These are phyloP conservation scores for Xylaria sp. DNA, from an alignment of 2,329 filamentous ascomycete genomes.

Conservation along the genomic window DNA sequence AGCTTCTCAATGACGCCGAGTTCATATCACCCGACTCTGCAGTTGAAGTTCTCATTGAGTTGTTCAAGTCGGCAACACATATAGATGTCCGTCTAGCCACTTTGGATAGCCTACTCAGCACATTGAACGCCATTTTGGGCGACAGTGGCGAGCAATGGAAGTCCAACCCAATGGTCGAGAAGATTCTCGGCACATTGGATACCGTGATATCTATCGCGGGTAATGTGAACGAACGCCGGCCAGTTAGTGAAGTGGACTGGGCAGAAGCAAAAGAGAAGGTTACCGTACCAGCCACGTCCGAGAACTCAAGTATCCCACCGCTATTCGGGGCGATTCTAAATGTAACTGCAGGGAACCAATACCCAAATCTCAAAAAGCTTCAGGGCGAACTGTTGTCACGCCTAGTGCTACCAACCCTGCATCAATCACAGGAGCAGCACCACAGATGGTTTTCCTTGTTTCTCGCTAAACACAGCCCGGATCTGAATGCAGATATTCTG, in stretches of 20 bases:
- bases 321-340: slow-evolving; percentile 25
- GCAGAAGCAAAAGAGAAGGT: slow-evolving; percentile 22
- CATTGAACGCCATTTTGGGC: slow-evolving; percentile 19
- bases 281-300: slow-evolving; percentile 12
- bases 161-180: slow-evolving; percentile 29
- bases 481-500: slow-evolving; percentile 11
- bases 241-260: slow-evolving; percentile 29
- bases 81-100: slow-evolving; percentile 32
- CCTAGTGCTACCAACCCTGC: slow-evolving; percentile 29
- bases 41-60: slow-evolving; percentile 30
- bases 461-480: slow-evolving; percentile 28
- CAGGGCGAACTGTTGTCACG: slow-evolving; percentile 28
- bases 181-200: slow-evolving; percentile 28
- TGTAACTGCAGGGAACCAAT: not conserved
- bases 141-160: slow-evolving; percentile 20
- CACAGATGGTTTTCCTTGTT: slow-evolving; percentile 30
- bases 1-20: slow-evolving; percentile 33
- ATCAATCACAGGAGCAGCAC: slow-evolving; percentile 31
- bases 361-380: slow-evolving; percentile 18
- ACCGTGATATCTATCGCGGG: slow-evolving; percentile 30
- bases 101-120: slow-evolving; percentile 29
- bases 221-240: slow-evolving; percentile 31
- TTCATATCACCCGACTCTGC: slow-evolving; percentile 30
- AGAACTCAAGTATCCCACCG: slow-evolving; percentile 18
- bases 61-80: slow-evolving; percentile 33